A percentile compares a stretch with the other conserved stretches of the same genome.
Conservation (phyloP, 805 yeast species). For the Teunomyces gatunensis region DNA sequence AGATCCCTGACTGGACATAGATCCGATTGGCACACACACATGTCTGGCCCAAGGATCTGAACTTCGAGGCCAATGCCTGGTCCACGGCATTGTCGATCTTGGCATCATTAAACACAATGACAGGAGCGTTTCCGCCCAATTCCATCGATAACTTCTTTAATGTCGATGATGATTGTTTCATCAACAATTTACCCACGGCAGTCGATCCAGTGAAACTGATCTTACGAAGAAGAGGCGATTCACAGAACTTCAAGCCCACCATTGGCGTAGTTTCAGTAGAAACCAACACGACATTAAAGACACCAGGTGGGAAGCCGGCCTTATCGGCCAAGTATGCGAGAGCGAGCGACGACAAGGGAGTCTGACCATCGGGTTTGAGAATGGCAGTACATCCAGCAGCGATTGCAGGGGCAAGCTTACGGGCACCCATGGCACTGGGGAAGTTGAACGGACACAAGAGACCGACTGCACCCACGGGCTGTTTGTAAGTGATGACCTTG, state of each 20-base stretch:
- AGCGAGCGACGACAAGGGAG: conserved; percentile 61
- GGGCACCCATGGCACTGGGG: conserved; percentile 65
- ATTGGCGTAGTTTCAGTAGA: conserved; percentile 51
- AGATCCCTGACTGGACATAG: conserved; percentile 51
- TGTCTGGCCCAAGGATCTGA: conserved; percentile 63
- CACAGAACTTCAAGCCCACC: conserved; percentile 50
- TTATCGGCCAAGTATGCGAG: conserved; percentile 52
- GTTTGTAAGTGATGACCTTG: conserved; percentile 52
- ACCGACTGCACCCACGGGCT: conserved; percentile 65
- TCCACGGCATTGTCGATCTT: conserved; percentile 55
- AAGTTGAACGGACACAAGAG: conserved; percentile 67
- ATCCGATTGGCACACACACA: conserved; percentile 64
- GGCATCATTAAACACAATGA: conserved; percentile 60
- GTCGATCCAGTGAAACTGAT: conserved; percentile 67
- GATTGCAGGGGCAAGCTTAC: conserved; percentile 63
- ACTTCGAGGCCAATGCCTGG: conserved; percentile 52
- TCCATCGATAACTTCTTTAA: conserved; percentile 62
- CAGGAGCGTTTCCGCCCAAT: conserved; percentile 68
- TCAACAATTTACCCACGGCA: conserved; percentile 56
- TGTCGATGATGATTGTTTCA: conserved; percentile 55
- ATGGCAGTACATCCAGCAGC: conserved; percentile 66
- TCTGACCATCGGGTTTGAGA: conserved; percentile 59
- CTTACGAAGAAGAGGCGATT: conserved; percentile 49
- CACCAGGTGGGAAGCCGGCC: conserved; percentile 63
- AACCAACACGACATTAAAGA: conserved; percentile 47